Evolutionary conservation across 768 basidiomycete species (phyloP), one percentile per base, ranked within the genome.

Genomic region (Scleroderma bovista): DNA sequence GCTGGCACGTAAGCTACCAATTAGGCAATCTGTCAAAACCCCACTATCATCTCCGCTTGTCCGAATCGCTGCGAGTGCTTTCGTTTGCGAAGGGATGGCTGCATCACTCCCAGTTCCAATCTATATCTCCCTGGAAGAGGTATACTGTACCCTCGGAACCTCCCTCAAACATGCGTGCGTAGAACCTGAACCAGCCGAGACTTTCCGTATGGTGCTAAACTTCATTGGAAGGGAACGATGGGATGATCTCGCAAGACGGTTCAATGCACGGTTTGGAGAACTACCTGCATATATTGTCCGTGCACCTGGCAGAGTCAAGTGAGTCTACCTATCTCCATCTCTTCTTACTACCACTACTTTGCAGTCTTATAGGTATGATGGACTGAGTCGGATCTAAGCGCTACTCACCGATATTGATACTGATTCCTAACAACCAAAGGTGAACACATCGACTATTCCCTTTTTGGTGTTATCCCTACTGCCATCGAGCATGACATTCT

Each of bases 301-400:
- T 59, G 88, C 89, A 6, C 89, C 88, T 1, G 89, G 89, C 7
- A 77, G 88, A 53, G 82, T 92, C 43, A 91, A 92, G 87, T 88
- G 57, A 53, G 71, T 59, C 9, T 23, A 10, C 12, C 4, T 23
- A 20, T 45, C 36, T 2, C n/a, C 6, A 6, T 36, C 5, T 20
- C 40, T 24, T 22, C 24, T 29, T 12, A 54, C 46, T 13, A 54
- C 46, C 6, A 24, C 11, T 10, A 6, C 23, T 39, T 33, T 22
- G 12, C 26, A 72, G 69, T 47, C 57, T 72, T 23, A 72, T 73
- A 56, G 70, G 71, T 64, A 55, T 5, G 16, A 6, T 60, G 73
- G 53, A 57, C 49, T 6, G 34, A 20, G n/a, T n/a, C n/a, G n/a
- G n/a, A n/a, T n/a, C n/a, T 36, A 22, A 2, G 10, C 3, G 17